Conservation (phyloP, 192 early-diverging fungal species). For the Endogone sp. region DNA sequence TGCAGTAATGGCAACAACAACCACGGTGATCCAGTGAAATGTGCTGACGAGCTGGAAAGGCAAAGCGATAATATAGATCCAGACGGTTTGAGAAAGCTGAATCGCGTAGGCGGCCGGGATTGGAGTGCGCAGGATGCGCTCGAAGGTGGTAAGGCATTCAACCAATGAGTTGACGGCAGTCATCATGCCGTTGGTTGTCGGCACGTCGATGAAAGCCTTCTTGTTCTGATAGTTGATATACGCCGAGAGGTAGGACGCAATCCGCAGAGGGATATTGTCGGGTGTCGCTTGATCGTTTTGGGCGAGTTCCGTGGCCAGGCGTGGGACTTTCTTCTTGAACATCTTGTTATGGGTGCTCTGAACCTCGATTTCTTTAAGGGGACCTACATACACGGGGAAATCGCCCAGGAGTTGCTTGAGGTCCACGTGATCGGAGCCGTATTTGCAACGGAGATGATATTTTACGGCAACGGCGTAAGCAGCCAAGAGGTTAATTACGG, state of each 20-base stretch:
- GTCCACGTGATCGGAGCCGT: slow-evolving; percentile 63
- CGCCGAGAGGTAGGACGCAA: slow-evolving; percentile 58
- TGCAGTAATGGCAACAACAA: slow-evolving; percentile 59
- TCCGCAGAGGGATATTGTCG: slow-evolving; percentile 47
- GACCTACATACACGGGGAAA: slow-evolving; percentile 55
- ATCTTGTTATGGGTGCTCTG: slow-evolving; percentile 3
- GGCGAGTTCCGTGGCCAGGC: too few species aligned
- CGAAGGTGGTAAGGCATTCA: slow-evolving; percentile 63
- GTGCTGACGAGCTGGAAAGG: slow-evolving; percentile 75
- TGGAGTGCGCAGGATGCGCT: slow-evolving; percentile 82
- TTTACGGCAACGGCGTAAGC: slow-evolving; percentile 79
- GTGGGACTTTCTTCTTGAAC: slow-evolving; percentile 1
- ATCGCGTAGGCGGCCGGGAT: slow-evolving; percentile 88
- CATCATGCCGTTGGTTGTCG: slow-evolving; percentile 42
- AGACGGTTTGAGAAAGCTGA: slow-evolving; percentile 81
- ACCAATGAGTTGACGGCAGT: slow-evolving; percentile 44
- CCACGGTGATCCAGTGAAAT: slow-evolving; percentile 46
- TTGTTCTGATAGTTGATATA: slow-evolving; percentile 36
- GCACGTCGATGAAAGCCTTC: slow-evolving; percentile 40
- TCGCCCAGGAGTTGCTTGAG: slow-evolving; percentile 60
- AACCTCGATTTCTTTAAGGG: slow-evolving; percentile 15
- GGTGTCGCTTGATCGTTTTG: not conserved
- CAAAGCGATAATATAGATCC: slow-evolving; percentile 68
- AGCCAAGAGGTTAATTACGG: slow-evolving; percentile 70
- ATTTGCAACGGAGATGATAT: slow-evolving; percentile 79